Evolutionary conservation across 2,329 filamentous ascomycete species (phyloP), one percentile per base, ranked within the genome.

Genomic region (Ampelomyces quisqualis): DNA sequence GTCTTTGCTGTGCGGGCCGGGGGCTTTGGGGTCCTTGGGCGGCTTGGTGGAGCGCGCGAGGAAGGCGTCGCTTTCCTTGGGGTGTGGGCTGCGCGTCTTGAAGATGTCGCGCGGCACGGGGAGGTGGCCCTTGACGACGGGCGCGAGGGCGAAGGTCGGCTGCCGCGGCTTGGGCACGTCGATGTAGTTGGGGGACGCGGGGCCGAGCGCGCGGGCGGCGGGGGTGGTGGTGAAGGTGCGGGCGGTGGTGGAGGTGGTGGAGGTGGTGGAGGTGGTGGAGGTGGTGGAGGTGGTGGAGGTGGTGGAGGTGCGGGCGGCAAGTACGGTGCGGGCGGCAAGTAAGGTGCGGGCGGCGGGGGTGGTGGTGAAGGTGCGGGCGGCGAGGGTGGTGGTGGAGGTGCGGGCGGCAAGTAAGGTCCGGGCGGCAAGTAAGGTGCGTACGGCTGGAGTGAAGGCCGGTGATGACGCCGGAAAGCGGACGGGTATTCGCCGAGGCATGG

Each of bases 111-210:
- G 84, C 23, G 93, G 91, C 0, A 89, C 76, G 7, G 93, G 93
- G 0, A 98, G 78, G 42, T 84, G 81, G 55, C 93, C 93, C 66
- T 89, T 89, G 22, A 89, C 67, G 8, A 57, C 52, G 11, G 70
- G 72, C 44, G 73, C 73, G 36, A 66, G 60, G 3, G 73, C 70
- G 28, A 72, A 69, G n/a, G 80, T 77, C 35, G 84, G 81, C 66
- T 95, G 89, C n/a, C 82, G 78, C 34, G 86, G 79, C 54, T 77
- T 77, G 33, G 90, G 91, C 40, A 96, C 76, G 53, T 88, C 82
- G 71, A 97, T 86, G 74, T 86, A 97, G 51, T 80, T 79, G 32
- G 93, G 91, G 23, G 90, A 95, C 66, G 96, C 88, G 34, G 93
- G 91, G 13, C 85, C 85, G 50, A 90, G 75, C 34, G 71, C 70